Conservation (phyloP, 2,329 filamentous ascomycete genomes). For the Sordariomycetes sp. region DNA sequence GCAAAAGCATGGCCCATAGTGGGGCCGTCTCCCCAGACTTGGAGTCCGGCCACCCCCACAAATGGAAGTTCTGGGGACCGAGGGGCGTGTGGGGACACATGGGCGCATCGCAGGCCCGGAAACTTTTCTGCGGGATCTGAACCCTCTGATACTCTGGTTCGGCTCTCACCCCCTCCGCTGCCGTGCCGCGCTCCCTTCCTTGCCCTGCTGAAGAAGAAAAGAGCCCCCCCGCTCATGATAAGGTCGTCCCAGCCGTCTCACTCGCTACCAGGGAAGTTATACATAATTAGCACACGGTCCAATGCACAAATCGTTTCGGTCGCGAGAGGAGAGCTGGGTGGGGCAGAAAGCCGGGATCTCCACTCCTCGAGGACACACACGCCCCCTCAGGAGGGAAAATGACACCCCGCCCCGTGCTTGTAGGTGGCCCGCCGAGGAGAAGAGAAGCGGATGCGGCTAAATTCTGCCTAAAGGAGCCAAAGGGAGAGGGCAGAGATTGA, state of each 20-base stretch:
- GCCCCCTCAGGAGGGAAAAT: neutral
- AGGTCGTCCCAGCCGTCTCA: neutral
- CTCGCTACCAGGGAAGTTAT: no score
- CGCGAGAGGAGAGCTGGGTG: neutral
- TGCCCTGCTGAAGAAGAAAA: no score
- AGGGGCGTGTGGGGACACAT: neutral
- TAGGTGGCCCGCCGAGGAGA: neutral
- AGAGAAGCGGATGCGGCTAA: neutral
- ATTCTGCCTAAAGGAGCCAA: constrained; percentile 4
- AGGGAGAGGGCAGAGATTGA: neutral
- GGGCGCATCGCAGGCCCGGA: constrained; percentile 6
- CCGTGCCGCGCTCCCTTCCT: neutral
- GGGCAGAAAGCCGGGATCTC: neutral
- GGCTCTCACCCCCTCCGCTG: neutral
- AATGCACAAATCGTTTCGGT: neutral
- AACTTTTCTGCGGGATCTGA: neutral
- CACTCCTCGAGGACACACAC: neutral
- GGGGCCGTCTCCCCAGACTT: neutral
- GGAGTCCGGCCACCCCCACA: neutral
- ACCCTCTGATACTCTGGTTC: neutral
- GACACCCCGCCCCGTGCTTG: no score
- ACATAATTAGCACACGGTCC: no score
- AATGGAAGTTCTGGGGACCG: neutral
- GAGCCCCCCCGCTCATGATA: neutral
- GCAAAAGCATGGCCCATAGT: neutral